A percentile compares a stretch with the other conserved stretches of the same genome.
phyloP scores from a whole-genome alignment of 495 filamentous ascomycete genomes.

The Trichoderma asperelloides region DNA sequence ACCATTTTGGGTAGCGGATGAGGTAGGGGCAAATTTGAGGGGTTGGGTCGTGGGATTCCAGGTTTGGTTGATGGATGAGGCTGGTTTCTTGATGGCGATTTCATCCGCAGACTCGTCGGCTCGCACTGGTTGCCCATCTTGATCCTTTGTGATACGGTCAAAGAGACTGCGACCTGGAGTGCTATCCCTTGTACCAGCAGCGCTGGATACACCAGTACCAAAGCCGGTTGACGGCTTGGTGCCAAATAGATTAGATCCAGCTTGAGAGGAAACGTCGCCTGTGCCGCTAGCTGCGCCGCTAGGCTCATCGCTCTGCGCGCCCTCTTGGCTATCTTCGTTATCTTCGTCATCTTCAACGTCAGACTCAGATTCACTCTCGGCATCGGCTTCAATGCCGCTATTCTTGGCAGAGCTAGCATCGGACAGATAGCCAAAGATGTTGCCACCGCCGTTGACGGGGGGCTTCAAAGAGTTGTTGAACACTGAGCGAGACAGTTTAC shows the following conservation, averaged over 20 bases:
- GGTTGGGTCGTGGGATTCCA: conserved; percentile 30
- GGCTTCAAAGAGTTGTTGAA: conserved; percentile 20
- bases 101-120: conserved; percentile 1
- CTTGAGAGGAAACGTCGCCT: conserved; percentile 26
- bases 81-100: conserved; percentile 22
- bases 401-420: conserved; percentile 38
- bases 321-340: conserved; percentile 30
- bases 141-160: conserved; percentile 43
- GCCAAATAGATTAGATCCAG: conserved; percentile 16
- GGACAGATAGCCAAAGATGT: conserved; percentile 57
- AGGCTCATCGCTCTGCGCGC: conserved; percentile 21
- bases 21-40: conserved; percentile 25
- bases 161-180: conserved; percentile 46
- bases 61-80: conserved; percentile 36
- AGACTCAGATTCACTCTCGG: conserved; percentile 36
- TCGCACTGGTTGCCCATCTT: conserved; percentile 41
- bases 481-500: conserved; percentile 22
- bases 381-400: conserved; percentile 35
- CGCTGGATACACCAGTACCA: conserved; percentile 17
- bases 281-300: conserved; percentile 26
- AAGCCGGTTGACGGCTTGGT: conserved; percentile 14
- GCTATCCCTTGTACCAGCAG: conserved; percentile 23
- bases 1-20: neutral
- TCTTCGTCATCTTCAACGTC: conserved; percentile 33
- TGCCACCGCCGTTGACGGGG: conserved; percentile 21